A percentile compares a stretch with the other conserved stretches of the same genome.
Evolutionary conservation across 257 asterid genomes (phyloP).

Genomic region (Galeopsis tetrahit): DNA sequence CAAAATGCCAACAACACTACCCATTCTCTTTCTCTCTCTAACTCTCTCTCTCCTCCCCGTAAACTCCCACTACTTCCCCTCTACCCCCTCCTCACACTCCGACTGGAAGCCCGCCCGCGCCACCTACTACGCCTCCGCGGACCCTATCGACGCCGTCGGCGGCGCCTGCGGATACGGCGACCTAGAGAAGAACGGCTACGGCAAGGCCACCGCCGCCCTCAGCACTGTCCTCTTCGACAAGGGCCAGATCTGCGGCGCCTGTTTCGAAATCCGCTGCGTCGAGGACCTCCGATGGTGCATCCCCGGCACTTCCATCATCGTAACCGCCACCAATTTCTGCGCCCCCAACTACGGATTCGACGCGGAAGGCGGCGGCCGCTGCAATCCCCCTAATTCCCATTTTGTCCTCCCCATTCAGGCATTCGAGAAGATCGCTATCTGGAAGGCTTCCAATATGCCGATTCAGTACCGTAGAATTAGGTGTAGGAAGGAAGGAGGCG

Average conservation of each 20-base stretch:
- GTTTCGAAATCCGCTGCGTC: constrained; percentile 85
- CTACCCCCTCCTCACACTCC: constrained; percentile 56
- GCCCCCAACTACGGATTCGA: constrained; percentile 88
- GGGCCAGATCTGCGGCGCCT: constrained; percentile 99
- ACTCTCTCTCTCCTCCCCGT: constrained; percentile 42
- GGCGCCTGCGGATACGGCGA: constrained; percentile 98
- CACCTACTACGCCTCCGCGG: constrained; percentile 76
- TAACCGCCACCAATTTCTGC: constrained; percentile 95
- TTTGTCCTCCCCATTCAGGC: constrained; percentile 89
- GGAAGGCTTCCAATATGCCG: constrained; percentile 95
- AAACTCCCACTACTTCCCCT: constrained; percentile 64
- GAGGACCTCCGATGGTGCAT: constrained; percentile 92
- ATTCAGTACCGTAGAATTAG: constrained; percentile 73
- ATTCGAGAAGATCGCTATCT: constrained; percentile 92
- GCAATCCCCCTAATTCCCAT: constrained; percentile 93
- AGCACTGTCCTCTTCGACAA: constrained; percentile 74
- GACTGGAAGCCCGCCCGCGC: constrained; percentile 94
- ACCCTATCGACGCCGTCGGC: constrained; percentile 80
- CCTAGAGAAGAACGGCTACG: constrained; percentile 76
- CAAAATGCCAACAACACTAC: constrained; percentile 39
- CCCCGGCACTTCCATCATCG: constrained; percentile 89
- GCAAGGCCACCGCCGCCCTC: constrained; percentile 95
- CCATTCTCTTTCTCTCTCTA: constrained; percentile 36
- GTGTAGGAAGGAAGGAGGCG: constrained; percentile 74
- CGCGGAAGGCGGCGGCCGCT: constrained; percentile 85